Conservation (phyloP, 495 filamentous ascomycete species). For the Penicillium soppii region DNA sequence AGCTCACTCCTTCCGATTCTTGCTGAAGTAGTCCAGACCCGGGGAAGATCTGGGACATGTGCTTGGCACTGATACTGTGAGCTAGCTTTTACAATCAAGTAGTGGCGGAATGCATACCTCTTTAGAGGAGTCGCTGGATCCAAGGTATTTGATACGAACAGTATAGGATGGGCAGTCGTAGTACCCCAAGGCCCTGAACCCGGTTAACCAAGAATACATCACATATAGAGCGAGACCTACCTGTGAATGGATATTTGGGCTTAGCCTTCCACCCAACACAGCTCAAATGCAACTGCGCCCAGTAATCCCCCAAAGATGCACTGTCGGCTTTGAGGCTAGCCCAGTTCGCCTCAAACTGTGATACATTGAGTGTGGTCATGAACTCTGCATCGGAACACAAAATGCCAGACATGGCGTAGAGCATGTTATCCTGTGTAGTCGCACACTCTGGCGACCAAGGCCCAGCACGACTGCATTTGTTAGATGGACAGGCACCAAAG, state of each 20-base stretch:
- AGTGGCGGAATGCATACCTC: conserved; percentile 19
- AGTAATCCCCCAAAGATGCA: conserved; percentile 54
- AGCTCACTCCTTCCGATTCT: conserved; percentile 55
- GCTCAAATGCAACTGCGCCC: conserved; percentile 52
- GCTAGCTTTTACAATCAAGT: neutral
- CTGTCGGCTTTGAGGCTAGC: conserved; percentile 46
- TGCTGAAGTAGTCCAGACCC: conserved; percentile 53
- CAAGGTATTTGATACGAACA: conserved; percentile 58
- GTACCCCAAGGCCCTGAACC: conserved; percentile 29
- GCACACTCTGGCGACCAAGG: conserved; percentile 45
- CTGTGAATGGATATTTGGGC: conserved; percentile 56
- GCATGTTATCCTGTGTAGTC: conserved; percentile 34
- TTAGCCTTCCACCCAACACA: conserved; percentile 59
- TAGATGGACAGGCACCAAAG: conserved; percentile 38
- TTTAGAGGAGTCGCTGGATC: conserved; percentile 61
- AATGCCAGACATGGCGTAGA: conserved; percentile 53
- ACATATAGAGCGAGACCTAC: conserved; percentile 16
- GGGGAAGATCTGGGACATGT: conserved; percentile 49
- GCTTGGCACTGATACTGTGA: conserved; percentile 37
- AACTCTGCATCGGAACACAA: conserved; percentile 61
- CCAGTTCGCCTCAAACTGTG: conserved; percentile 49
- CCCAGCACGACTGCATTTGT: conserved; percentile 31
- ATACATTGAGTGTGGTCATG: conserved; percentile 35
- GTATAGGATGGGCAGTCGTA: conserved; percentile 53
- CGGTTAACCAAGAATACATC: neutral